Conservation (phyloP, 2,329 filamentous ascomycete genomes). For the Aspergillus sp. region DNA sequence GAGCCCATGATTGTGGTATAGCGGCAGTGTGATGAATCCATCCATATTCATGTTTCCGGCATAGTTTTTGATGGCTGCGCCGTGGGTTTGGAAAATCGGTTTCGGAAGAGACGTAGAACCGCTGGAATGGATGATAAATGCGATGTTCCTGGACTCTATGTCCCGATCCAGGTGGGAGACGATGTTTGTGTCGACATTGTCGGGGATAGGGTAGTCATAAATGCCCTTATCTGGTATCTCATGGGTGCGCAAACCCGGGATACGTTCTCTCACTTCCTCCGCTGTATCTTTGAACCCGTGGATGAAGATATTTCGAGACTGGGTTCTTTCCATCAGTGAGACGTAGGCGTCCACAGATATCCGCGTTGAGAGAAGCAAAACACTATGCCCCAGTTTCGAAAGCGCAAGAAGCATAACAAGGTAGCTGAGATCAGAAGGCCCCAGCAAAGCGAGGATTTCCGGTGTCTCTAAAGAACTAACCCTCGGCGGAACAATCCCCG, state of each 20-base stretch:
- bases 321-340: constrained; percentile 38
- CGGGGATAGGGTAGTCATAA: constrained; percentile 12
- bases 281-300: constrained; percentile 15
- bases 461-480: constrained; percentile 18
- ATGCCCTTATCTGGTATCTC: constrained; percentile 13
- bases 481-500: constrained; percentile 14
- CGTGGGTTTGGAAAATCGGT: constrained; percentile 51
- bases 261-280: constrained; percentile 11
- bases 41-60: constrained; percentile 37
- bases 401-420: constrained; percentile 47
- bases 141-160: constrained; percentile 24
- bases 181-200: constrained; percentile 13
- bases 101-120: constrained; percentile 56
- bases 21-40: constrained; percentile 47
- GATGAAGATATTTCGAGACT: constrained; percentile 27
- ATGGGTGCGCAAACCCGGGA: constrained; percentile 17
- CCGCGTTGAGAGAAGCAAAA: constrained; percentile 46
- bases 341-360: constrained; percentile 44
- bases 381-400: constrained; percentile 46
- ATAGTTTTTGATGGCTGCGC: constrained; percentile 42
- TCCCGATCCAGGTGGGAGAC: constrained; percentile 15
- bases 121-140: constrained; percentile 42
- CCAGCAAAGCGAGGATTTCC: constrained; percentile 42
- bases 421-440: constrained; percentile 46
- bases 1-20: constrained; percentile 53